phyloP scores from a whole-genome alignment of 2,329 filamentous ascomycete species.

The Hirsutella rhossiliensis region DNA sequence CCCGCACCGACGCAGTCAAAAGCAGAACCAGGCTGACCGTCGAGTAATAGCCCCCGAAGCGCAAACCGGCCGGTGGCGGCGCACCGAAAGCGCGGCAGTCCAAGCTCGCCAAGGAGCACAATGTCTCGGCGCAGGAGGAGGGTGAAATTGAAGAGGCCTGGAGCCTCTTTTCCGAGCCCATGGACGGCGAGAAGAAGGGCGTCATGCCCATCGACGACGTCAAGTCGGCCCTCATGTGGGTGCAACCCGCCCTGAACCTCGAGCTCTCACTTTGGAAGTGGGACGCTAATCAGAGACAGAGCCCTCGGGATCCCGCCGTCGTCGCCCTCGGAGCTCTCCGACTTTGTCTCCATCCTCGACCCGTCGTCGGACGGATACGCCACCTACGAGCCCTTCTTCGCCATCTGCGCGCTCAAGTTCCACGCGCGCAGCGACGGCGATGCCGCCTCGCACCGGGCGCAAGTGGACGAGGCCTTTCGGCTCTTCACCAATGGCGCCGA shows the following conservation, averaged over 20 bases:
- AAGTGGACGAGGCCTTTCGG: constrained; percentile 71
- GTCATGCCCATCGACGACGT: constrained; percentile 58
- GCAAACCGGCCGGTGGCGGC: constrained; percentile 24
- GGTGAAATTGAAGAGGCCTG: constrained; percentile 87
- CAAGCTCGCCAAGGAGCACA: constrained; percentile 85
- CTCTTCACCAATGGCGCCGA: constrained; percentile 56
- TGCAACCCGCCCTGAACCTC: constrained; percentile 4
- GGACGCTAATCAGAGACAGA: constrained; percentile 27
- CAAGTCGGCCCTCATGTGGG: constrained; percentile 60
- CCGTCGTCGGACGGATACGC: constrained; percentile 70
- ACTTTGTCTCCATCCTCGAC: constrained; percentile 72
- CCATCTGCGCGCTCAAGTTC: constrained; percentile 78
- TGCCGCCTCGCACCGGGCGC: constrained; percentile 43
- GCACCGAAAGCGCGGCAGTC: constrained; percentile 48
- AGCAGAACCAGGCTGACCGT: no score
- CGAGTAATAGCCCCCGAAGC: constrained; percentile 38
- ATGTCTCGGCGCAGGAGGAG: constrained; percentile 74
- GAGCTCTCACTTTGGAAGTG: neutral
- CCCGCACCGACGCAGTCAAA: no score
- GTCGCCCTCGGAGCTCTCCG: constrained; percentile 52
- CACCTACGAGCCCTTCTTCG: constrained; percentile 69
- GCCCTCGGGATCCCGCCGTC: constrained; percentile 68
- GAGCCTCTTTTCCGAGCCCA: constrained; percentile 62
- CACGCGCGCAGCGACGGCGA: constrained; percentile 45
- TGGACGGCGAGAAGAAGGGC: constrained; percentile 60